These are phyloP conservation scores for Colletotrichum abscissum DNA, from an alignment of 2,329 filamentous ascomycete genomes.

Conservation along the genomic window DNA sequence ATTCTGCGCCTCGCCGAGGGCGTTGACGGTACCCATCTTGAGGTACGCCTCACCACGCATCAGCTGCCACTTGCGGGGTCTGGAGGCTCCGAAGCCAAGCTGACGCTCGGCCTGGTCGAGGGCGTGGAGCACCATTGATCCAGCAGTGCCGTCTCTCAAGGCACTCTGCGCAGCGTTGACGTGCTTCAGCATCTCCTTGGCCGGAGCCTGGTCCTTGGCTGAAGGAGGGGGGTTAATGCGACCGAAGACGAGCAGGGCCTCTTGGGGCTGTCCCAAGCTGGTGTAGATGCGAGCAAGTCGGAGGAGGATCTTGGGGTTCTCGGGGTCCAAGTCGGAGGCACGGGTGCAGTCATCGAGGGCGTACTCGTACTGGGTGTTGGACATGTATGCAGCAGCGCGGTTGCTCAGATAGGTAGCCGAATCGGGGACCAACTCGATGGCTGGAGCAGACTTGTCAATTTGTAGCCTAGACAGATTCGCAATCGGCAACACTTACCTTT, in stretches of 20 bases:
- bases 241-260: slow-evolving; percentile 85
- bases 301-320: slow-evolving; percentile 88
- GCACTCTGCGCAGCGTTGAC: slow-evolving; percentile 83
- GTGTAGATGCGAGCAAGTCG: slow-evolving; percentile 92
- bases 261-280: slow-evolving; percentile 84
- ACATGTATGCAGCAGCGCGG: slow-evolving; percentile 94
- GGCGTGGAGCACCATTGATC: slow-evolving; percentile 92
- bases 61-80: slow-evolving; percentile 92
- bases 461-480: not conserved
- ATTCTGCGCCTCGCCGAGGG: slow-evolving; percentile 90
- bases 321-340: slow-evolving; percentile 84
- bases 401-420: slow-evolving; percentile 94
- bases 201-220: slow-evolving; percentile 85
- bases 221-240: slow-evolving; percentile 84
- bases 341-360: slow-evolving; percentile 89
- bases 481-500: slow-evolving; percentile 74
- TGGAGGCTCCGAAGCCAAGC: slow-evolving; percentile 78
- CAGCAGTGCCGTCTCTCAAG: slow-evolving; percentile 78
- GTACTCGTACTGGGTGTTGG: slow-evolving; percentile 79
- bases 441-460: slow-evolving; percentile 58
- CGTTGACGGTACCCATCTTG: slow-evolving; percentile 91
- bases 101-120: slow-evolving; percentile 89
- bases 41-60: slow-evolving; percentile 93
- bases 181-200: slow-evolving; percentile 86
- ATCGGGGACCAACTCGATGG: slow-evolving; percentile 86